These are phyloP conservation scores for Botrytis tulipae DNA, from an alignment of 2,329 filamentous ascomycete species.

Conservation along the genomic window DNA sequence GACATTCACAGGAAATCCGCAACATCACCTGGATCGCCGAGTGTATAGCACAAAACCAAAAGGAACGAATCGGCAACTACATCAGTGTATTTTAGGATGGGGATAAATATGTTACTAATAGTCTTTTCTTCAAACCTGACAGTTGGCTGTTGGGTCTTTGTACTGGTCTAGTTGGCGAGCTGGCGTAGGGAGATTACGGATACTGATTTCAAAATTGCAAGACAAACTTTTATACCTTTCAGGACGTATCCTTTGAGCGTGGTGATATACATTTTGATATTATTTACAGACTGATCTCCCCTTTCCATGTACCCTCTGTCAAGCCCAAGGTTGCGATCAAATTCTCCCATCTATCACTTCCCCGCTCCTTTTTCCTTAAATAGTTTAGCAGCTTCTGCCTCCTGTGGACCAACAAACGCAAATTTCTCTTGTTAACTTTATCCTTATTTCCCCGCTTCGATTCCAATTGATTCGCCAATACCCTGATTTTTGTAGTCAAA, in stretches of 20 bases:
- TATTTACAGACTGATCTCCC: constrained; percentile 72
- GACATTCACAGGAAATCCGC: constrained; percentile 77
- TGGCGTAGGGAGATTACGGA: constrained; percentile 36
- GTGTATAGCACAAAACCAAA: constrained; percentile 99
- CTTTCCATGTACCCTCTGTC: constrained; percentile 84
- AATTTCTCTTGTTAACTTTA: constrained; percentile 89
- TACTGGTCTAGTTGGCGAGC: constrained; percentile 31
- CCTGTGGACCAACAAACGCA: constrained; percentile 81
- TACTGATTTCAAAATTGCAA: constrained; percentile 28
- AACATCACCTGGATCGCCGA: constrained; percentile 99
- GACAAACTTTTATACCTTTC: constrained; percentile 33
- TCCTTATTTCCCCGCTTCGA: constrained; percentile 72
- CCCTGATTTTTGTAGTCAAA: constrained; percentile 87
- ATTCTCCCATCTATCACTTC: constrained; percentile 85
- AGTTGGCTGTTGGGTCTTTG: constrained; percentile 26
- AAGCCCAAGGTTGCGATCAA: constrained; percentile 81
- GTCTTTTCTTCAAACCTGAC: constrained; percentile 23
- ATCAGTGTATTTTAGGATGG: constrained; percentile 83
- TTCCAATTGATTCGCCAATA: constrained; percentile 70
- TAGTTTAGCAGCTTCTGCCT: constrained; percentile 87
- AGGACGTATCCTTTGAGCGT: not conserved
- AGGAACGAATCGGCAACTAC: constrained; percentile 97
- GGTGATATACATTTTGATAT: constrained; percentile 33
- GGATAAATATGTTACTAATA: constrained; percentile 23
- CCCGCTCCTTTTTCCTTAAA: constrained; percentile 83